Percentiles rank a stretch among this genome's conserved stretches.
These are phyloP conservation scores for Cadophora malorum DNA, from an alignment of 2,329 filamentous ascomycete species.

Conservation along the genomic window DNA sequence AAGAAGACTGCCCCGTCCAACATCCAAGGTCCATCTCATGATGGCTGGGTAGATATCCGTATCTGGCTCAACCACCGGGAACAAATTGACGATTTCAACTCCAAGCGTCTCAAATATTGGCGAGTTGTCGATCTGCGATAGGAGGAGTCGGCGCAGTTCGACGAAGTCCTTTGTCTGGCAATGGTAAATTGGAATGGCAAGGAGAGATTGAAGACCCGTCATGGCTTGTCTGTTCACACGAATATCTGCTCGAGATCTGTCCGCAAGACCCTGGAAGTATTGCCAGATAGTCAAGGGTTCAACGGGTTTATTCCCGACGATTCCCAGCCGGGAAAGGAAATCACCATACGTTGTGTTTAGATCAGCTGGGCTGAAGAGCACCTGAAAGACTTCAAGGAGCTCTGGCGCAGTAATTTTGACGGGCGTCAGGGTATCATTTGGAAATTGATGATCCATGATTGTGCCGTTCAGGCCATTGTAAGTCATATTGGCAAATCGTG, in stretches of 20 bases:
- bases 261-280: constrained; percentile 14
- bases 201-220: constrained; percentile 4
- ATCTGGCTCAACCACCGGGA: constrained; percentile 12
- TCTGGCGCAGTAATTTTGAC: constrained; percentile 13
- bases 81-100: constrained; percentile 12
- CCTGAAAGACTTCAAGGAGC: constrained; percentile 12
- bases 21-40: constrained; percentile 7
- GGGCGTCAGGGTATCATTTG: not conserved
- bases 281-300: constrained; percentile 18
- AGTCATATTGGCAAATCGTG: constrained; percentile 4
- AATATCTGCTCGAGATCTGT: not conserved
- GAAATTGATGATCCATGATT: constrained; percentile 3
- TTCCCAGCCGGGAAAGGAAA: not conserved
- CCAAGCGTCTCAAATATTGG: constrained; percentile 10
- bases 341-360: not conserved
- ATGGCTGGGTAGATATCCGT: constrained; percentile 17
- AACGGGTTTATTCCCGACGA: constrained; percentile 8
- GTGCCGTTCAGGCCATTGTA: constrained; percentile 21
- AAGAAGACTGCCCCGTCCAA: not conserved
- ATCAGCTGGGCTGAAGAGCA: constrained; percentile 6
- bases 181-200: constrained; percentile 18
- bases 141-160: constrained; percentile 9
- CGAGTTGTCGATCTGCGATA: constrained; percentile 10
- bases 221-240: constrained; percentile 1
- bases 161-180: constrained; percentile 19